Conservation (phyloP, 1,139 yeast genomes). For the Saccharomyces hybrid region DNA sequence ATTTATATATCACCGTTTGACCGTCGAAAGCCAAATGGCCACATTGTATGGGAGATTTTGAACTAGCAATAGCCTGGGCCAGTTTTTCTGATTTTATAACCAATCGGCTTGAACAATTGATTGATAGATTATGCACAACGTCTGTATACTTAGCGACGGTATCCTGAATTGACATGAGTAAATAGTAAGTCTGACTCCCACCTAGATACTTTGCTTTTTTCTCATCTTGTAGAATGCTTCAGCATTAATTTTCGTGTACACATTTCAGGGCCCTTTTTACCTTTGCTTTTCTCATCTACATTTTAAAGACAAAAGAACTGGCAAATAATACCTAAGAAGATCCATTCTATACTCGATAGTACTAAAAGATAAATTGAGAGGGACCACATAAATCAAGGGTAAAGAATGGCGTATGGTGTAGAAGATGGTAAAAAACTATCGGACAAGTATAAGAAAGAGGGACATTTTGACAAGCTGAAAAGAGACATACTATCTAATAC, state of each 20-base stretch:
- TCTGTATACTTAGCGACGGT: not conserved
- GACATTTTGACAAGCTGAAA: slow-evolving; percentile 28
- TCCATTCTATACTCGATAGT: not conserved
- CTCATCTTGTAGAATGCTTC: not conserved
- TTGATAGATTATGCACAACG: not conserved
- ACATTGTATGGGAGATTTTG: not conserved
- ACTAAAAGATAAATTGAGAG: not conserved
- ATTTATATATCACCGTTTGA: not conserved
- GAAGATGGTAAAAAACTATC: slow-evolving; percentile 28
- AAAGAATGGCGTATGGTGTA: not conserved
- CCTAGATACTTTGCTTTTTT: too few species aligned
- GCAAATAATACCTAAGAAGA: not conserved
- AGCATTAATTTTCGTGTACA: not conserved
- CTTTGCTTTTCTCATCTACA: not conserved
- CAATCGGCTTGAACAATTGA: not conserved
- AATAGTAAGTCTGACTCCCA: not conserved
- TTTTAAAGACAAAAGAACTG: not conserved
- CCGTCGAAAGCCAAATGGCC: not conserved
- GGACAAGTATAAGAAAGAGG: slow-evolving; percentile 27
- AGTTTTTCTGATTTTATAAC: not conserved
- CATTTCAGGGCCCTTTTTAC: not conserved
- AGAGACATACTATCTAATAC: slow-evolving; percentile 17
- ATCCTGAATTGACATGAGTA: not conserved
- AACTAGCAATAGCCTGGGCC: not conserved
- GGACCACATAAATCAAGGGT: not conserved